Evolutionary conservation across 1,139 yeast species (phyloP).

Genomic region (Yueomyces sp.): DNA sequence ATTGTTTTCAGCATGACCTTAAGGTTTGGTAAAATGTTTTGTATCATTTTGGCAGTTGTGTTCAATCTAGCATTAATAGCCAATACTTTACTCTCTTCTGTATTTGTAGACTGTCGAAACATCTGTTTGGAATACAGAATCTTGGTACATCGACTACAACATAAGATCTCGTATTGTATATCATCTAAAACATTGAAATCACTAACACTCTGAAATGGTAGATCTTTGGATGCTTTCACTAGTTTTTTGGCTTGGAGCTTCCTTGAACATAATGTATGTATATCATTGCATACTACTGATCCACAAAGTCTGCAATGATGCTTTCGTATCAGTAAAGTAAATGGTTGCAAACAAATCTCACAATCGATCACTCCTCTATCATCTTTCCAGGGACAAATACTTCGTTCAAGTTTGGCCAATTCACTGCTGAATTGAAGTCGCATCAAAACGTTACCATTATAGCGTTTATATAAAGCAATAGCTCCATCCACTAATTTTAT

Average conservation of each 20-base stretch:
- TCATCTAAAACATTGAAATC: conserved; percentile 8
- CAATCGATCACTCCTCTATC: conserved; percentile 44
- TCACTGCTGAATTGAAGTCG: conserved; percentile 15
- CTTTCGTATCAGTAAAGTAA: conserved; percentile 49
- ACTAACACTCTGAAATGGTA: conserved; percentile 15
- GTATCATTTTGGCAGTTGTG: conserved; percentile 27
- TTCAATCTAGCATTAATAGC: conserved; percentile 25
- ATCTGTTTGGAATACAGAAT: conserved; percentile 46
- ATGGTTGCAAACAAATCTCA: conserved; percentile 46
- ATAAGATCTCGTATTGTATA: conserved; percentile 30
- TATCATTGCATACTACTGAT: conserved; percentile 61
- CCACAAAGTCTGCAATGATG: conserved; percentile 92
- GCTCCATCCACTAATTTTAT: conserved; percentile 32
- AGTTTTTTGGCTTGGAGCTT: conserved; percentile 46
- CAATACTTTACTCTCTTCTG: conserved; percentile 15
- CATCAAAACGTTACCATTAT: conserved; percentile 12
- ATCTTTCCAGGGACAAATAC: conserved; percentile 58
- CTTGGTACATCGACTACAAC: conserved; percentile 62
- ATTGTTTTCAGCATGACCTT: conserved; percentile 26
- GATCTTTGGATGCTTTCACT: conserved; percentile 18
- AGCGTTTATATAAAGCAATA: conserved; percentile 10
- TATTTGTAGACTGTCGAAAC: conserved; percentile 28
- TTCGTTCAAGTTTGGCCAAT: conserved; percentile 33
- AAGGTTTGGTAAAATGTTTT: conserved; percentile 30
- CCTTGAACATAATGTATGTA: conserved; percentile 51